phyloP scores from a whole-genome alignment of 495 filamentous ascomycete species.

The Penicillium lividum region DNA sequence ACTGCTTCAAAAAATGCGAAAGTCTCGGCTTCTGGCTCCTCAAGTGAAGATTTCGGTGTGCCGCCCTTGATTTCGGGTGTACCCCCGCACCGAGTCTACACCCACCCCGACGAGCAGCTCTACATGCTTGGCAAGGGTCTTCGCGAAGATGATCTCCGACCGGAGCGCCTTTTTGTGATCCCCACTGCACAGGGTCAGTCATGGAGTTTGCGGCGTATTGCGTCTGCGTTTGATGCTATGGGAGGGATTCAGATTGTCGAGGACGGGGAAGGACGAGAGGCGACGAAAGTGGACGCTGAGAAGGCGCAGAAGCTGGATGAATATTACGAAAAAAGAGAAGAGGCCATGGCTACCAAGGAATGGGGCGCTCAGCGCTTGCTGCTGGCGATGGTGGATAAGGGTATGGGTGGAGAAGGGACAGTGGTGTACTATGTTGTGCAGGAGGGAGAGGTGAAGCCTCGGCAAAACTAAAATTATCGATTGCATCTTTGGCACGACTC shows the following conservation, averaged over 20 bases:
- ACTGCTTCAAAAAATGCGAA: not conserved
- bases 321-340: slow-evolving; percentile 40
- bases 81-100: slow-evolving; percentile 83
- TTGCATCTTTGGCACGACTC: not conserved
- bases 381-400: slow-evolving; percentile 71
- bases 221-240: slow-evolving; percentile 77
- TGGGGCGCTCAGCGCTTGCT: slow-evolving; percentile 69
- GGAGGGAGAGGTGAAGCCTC: slow-evolving; percentile 92
- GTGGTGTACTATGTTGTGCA: slow-evolving; percentile 94
- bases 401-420: slow-evolving; percentile 75
- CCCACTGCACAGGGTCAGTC: slow-evolving; percentile 78
- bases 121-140: slow-evolving; percentile 63
- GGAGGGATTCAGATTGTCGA: slow-evolving; percentile 23
- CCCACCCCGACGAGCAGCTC: slow-evolving; percentile 91
- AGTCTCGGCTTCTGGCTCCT: not conserved
- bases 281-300: slow-evolving; percentile 14
- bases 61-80: slow-evolving; percentile 77
- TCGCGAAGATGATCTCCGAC: slow-evolving; percentile 48
- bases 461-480: slow-evolving; percentile 70
- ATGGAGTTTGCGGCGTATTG: slow-evolving; percentile 76
- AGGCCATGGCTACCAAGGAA: slow-evolving; percentile 32
- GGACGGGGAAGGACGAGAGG: slow-evolving; percentile 30
- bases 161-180: slow-evolving; percentile 82
- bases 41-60: slow-evolving; percentile 22
- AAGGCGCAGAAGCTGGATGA: slow-evolving; percentile 38